Evolutionary conservation across 2,329 filamentous ascomycete species (phyloP).

Genomic region (Penicillium frequentans): DNA sequence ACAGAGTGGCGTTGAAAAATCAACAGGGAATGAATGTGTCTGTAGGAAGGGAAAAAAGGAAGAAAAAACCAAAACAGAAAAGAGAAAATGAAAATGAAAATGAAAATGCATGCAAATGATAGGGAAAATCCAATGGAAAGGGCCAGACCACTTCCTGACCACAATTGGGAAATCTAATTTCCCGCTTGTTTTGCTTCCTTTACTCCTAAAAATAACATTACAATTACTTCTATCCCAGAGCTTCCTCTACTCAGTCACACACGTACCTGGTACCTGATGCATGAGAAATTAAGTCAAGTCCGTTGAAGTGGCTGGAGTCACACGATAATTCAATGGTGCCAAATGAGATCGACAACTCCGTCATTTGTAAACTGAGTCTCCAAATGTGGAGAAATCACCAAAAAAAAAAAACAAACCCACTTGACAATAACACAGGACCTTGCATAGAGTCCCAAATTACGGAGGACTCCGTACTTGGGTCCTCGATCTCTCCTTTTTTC

Average conservation of each 20-base stretch:
- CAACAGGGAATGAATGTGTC: neutral
- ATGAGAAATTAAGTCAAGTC: neutral
- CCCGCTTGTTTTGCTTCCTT: conserved; percentile 2
- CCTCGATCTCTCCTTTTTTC: neutral
- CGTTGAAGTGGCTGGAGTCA: neutral
- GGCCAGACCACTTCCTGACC: conserved; percentile 8
- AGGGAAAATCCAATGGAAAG: neutral
- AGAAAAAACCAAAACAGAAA: neutral
- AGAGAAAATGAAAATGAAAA: neutral
- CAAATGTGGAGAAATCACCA: neutral
- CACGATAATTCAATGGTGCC: neutral
- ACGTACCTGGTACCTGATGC: conserved; percentile 20
- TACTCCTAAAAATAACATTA: conserved; percentile 16
- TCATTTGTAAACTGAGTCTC: conserved; percentile 1
- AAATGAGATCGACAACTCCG: neutral
- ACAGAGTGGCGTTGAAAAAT: neutral
- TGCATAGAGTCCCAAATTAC: neutral
- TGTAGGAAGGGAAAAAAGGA: neutral
- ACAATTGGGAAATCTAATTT: neutral
- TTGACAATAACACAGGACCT: neutral
- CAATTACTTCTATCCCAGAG: no score
- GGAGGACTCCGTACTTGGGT: neutral
- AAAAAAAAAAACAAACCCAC: neutral
- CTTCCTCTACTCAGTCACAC: conserved; percentile 5
- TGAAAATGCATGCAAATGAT: neutral